Evolutionary conservation across 2,329 filamentous ascomycete genomes (phyloP).

Genomic region (Verticillium isaacii): DNA sequence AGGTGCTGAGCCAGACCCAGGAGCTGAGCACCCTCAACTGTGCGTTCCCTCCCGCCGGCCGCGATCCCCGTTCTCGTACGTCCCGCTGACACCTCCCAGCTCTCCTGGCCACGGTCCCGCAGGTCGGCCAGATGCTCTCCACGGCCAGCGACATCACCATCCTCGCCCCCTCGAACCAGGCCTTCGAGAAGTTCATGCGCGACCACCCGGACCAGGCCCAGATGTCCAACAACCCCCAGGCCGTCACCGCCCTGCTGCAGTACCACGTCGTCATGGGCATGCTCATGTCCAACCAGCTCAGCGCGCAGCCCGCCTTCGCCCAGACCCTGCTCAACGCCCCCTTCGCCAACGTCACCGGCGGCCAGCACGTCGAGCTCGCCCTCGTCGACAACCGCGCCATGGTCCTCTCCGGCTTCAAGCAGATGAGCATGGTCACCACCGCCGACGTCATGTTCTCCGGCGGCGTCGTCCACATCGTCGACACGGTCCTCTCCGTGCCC

Average conservation of each 20-base stretch:
- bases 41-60: slow-evolving; percentile 3
- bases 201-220: slow-evolving; percentile 42
- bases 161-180: slow-evolving; percentile 58
- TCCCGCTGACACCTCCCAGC: slow-evolving; percentile 9
- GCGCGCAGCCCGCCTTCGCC: slow-evolving; percentile 20
- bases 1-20: slow-evolving; percentile 16
- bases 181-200: slow-evolving; percentile 38
- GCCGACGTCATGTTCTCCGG: slow-evolving; percentile 41
- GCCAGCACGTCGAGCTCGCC: slow-evolving; percentile 36
- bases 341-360: slow-evolving; percentile 44
- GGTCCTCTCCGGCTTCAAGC: slow-evolving; percentile 26
- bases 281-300: slow-evolving; percentile 27
- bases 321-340: slow-evolving; percentile 26
- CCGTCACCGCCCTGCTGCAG: slow-evolving; percentile 44
- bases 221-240: slow-evolving; percentile 26
- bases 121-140: slow-evolving; percentile 13
- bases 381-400: slow-evolving; percentile 36
- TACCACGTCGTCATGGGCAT: slow-evolving; percentile 58
- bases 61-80: background rate
- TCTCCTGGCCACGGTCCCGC: slow-evolving; percentile 12
- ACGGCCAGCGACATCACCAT: slow-evolving; percentile 49
- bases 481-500: slow-evolving; percentile 46
- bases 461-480: slow-evolving; percentile 47
- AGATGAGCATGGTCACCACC: slow-evolving; percentile 30
- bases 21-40: slow-evolving; percentile 18